Conservation (phyloP, 768 basidiomycete genomes). For the Tricholoma terreum region DNA sequence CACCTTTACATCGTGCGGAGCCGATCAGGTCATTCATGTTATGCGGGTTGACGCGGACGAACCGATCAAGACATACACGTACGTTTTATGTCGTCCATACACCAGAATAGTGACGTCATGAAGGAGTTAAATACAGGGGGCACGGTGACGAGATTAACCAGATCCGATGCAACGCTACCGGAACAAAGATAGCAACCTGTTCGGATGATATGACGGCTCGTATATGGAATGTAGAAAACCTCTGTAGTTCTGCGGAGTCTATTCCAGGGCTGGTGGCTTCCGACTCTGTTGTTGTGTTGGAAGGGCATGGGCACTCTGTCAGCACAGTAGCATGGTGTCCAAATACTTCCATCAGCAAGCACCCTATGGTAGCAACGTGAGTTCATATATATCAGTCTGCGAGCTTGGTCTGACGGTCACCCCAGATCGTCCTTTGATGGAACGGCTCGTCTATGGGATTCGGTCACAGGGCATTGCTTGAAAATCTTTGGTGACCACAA, state of each 20-base stretch:
- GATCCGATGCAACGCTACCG: slow-evolving; percentile 63
- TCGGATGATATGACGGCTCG: slow-evolving; percentile 80
- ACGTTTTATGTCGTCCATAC: slow-evolving; percentile 22
- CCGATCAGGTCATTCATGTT: slow-evolving; percentile 62
- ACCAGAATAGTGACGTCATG: slow-evolving; percentile 3
- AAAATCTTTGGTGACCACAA: slow-evolving; percentile 69
- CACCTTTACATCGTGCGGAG: slow-evolving; percentile 71
- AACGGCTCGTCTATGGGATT: slow-evolving; percentile 82
- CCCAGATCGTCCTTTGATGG: slow-evolving; percentile 75
- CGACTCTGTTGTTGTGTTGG: slow-evolving; percentile 42
- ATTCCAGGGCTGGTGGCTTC: slow-evolving; percentile 41
- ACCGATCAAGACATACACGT: slow-evolving; percentile 65
- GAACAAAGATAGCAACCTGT: slow-evolving; percentile 71
- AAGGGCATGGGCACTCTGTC: slow-evolving; percentile 65
- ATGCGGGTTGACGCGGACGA: slow-evolving; percentile 50
- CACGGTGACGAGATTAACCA: slow-evolving; percentile 79
- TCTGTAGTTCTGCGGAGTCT: slow-evolving; percentile 33
- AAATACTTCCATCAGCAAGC: slow-evolving; percentile 38
- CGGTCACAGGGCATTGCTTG: slow-evolving; percentile 71
- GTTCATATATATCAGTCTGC: slow-evolving; percentile 18
- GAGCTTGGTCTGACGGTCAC: neutral
- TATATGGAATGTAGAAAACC: slow-evolving; percentile 65
- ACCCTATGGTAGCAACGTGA: slow-evolving; percentile 72
- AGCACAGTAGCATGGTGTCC: slow-evolving; percentile 73
- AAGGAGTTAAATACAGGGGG: slow-evolving; percentile 42